Conservation (phyloP, 768 basidiomycete species). For the Collybia nuda region DNA sequence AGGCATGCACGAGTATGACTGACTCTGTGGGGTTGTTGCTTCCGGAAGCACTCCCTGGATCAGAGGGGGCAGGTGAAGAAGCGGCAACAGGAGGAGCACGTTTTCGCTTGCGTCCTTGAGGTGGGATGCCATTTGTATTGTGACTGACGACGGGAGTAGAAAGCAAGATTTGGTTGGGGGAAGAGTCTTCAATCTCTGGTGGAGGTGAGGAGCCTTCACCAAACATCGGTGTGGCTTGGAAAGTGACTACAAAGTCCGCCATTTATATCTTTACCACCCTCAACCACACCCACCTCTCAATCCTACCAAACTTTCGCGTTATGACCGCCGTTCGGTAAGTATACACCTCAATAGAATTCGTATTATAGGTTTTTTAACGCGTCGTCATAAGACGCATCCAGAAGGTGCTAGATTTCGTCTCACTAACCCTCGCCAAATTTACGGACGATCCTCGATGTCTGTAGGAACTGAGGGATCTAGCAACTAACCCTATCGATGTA, state of each 20-base stretch:
- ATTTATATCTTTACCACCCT: background rate
- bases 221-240: constrained; percentile 20
- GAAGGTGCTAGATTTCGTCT: constrained; percentile 44
- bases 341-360: constrained; percentile 3
- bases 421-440: background rate
- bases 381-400: constrained; percentile 61
- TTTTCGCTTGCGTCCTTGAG: constrained; percentile 56
- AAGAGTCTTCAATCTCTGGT: constrained; percentile 18
- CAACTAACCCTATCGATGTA: constrained; percentile 65
- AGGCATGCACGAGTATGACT: constrained; percentile 11
- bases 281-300: background rate
- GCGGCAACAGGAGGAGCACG: constrained; percentile 44
- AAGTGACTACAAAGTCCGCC: background rate
- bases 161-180: constrained; percentile 7
- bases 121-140: constrained; percentile 13
- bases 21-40: constrained; percentile 36
- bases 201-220: constrained; percentile 33
- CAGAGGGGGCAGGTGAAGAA: constrained; percentile 62
- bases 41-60: constrained; percentile 35
- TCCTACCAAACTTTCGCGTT: background rate
- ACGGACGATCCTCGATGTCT: constrained; percentile 4
- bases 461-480: constrained; percentile 70
- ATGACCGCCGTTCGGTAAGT: constrained; percentile 42
- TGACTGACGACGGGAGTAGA: background rate
- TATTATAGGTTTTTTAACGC: constrained; percentile 16